Conservation (phyloP, 306 rosid species). For the Trifolium pratense region DNA sequence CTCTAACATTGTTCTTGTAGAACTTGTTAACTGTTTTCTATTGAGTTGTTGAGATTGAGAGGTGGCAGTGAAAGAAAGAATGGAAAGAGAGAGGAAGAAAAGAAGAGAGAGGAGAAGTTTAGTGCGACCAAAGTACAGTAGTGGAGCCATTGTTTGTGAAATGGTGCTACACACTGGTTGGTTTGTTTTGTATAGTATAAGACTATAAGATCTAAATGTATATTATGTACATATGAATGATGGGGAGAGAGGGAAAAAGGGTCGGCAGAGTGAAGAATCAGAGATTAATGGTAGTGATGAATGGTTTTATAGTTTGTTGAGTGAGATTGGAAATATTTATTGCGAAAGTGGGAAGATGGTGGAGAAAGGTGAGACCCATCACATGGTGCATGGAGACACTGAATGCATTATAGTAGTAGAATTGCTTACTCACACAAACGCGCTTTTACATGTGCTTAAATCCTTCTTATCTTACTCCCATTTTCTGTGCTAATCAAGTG, state of each 20-base stretch:
- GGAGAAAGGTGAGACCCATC: slow-evolving; percentile 38
- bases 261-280: not conserved
- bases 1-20: slow-evolving; percentile 47
- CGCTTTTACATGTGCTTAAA: slow-evolving; percentile 39
- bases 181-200: slow-evolving; percentile 1
- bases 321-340: slow-evolving; percentile 50
- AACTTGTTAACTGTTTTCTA: slow-evolving; percentile 11
- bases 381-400: slow-evolving; percentile 48
- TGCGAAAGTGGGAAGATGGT: slow-evolving; percentile 25
- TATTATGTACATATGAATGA: slow-evolving; percentile 14
- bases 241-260: not conserved
- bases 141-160: slow-evolving; percentile 68
- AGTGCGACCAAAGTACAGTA: slow-evolving; percentile 38
- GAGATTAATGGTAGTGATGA: not conserved
- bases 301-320: slow-evolving; percentile 34
- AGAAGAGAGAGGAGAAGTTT: slow-evolving; percentile 53
- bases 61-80: slow-evolving; percentile 39
- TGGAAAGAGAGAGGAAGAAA: slow-evolving; percentile 38
- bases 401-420: not conserved
- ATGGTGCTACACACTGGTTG: not conserved
- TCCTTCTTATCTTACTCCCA: not conserved
- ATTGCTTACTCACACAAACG: slow-evolving; percentile 43
- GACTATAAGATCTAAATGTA: slow-evolving; percentile 8
- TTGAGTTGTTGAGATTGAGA: slow-evolving; percentile 37
- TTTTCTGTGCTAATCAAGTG: too few relatives aligned